Percentiles rank a stretch among this genome's conserved stretches.
These are phyloP conservation scores for Calocera viscosa DNA, from an alignment of 768 basidiomycete species.

Conservation along the genomic window DNA sequence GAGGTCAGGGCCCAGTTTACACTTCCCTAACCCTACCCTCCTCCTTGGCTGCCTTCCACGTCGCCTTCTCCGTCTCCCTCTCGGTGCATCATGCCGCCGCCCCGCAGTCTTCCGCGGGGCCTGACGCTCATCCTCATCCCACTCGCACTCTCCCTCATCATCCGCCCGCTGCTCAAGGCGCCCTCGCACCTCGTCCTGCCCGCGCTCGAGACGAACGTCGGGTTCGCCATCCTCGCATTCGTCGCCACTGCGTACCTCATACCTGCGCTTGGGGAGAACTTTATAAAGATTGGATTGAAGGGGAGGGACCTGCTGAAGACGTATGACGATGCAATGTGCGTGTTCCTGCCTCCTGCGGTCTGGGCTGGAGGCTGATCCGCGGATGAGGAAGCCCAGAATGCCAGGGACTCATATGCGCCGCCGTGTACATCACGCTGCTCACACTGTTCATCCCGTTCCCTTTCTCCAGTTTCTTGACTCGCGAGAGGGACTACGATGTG, in stretches of 20 bases:
- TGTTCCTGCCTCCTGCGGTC: conserved; percentile 9
- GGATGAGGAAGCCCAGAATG: conserved; percentile 72
- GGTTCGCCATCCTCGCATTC: conserved; percentile 75
- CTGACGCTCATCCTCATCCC: conserved; percentile 36
- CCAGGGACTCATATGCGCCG: conserved; percentile 79
- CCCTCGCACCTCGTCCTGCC: conserved; percentile 40
- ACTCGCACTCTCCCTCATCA: conserved; percentile 57
- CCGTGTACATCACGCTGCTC: conserved; percentile 72
- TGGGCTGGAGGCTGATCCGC: conserved; percentile 1
- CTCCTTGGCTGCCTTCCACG: background rate
- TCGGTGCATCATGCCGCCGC: background rate
- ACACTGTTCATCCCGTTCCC: conserved; percentile 93
- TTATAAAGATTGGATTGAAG: conserved; percentile 67
- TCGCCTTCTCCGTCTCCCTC: background rate
- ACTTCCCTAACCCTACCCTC: background rate
- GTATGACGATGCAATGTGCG: conserved; percentile 59
- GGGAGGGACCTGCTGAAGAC: conserved; percentile 82
- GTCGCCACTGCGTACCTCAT: conserved; percentile 62
- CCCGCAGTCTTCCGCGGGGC: background rate
- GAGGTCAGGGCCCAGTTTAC: no score
- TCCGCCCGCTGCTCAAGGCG: conserved; percentile 59
- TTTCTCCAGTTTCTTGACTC: conserved; percentile 47
- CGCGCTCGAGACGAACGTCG: conserved; percentile 58
- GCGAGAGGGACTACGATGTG: conserved; percentile 27
- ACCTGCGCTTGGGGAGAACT: conserved; percentile 69